phyloP scores from a whole-genome alignment of 768 basidiomycete genomes.

The Pisolithus marmoratus region DNA sequence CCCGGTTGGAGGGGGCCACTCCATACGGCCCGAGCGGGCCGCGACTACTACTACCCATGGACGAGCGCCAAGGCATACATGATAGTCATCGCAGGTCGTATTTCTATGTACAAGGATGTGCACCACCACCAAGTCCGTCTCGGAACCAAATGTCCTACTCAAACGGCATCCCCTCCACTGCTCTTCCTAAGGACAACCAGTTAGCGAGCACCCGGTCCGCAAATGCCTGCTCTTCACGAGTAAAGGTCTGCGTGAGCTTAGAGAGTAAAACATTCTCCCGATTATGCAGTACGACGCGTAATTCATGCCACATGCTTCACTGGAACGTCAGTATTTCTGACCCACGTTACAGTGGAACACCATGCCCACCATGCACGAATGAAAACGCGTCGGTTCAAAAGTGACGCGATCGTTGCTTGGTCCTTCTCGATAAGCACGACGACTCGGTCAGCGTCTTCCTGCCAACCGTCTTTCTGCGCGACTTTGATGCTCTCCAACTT shows the following conservation, averaged over 20 bases:
- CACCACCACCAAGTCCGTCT: not conserved
- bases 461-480: slow-evolving; percentile 77
- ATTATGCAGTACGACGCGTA: slow-evolving; percentile 89
- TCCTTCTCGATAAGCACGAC: slow-evolving; percentile 75
- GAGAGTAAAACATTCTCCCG: slow-evolving; percentile 81
- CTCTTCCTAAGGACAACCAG: slow-evolving; percentile 70
- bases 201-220: slow-evolving; percentile 56
- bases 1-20: no score
- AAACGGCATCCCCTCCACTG: slow-evolving; percentile 77
- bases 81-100: not conserved
- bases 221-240: slow-evolving; percentile 68
- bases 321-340: slow-evolving; percentile 3
- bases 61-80: no score
- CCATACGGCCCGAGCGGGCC: no score
- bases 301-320: slow-evolving; percentile 90
- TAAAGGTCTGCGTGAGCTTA: slow-evolving; percentile 65
- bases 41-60: no score
- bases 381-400: slow-evolving; percentile 77
- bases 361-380: slow-evolving; percentile 72
- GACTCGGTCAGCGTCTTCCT: slow-evolving; percentile 77
- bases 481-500: slow-evolving; percentile 73
- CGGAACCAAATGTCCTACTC: slow-evolving; percentile 43
- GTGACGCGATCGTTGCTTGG: slow-evolving; percentile 69
- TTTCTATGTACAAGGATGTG: slow-evolving; percentile 5
- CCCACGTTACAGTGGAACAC: not conserved